phyloP scores from a whole-genome alignment of 768 basidiomycete species.

The Xerocomellus chrysenteron region DNA sequence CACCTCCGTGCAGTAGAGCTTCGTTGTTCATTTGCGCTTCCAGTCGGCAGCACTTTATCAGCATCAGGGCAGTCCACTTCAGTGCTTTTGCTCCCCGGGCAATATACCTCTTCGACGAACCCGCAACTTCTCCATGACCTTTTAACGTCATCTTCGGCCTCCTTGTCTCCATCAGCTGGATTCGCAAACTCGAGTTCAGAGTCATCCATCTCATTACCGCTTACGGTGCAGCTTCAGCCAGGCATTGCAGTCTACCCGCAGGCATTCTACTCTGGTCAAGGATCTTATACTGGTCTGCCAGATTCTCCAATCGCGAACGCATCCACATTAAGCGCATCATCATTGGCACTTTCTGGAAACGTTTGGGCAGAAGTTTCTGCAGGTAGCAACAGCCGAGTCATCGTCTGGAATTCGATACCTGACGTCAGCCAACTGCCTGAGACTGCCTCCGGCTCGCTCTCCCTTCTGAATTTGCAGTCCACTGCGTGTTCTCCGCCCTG shows the following conservation, averaged over 20 bases:
- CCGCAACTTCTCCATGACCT: slow-evolving; percentile 70
- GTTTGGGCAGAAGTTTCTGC: slow-evolving; percentile 66
- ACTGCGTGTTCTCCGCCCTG: slow-evolving; percentile 75
- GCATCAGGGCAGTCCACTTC: slow-evolving; percentile 50
- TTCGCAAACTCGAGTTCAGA: slow-evolving; percentile 55
- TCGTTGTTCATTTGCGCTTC: slow-evolving; percentile 11
- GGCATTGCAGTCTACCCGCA: slow-evolving; percentile 67
- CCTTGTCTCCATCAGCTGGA: slow-evolving; percentile 58
- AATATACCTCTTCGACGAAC: slow-evolving; percentile 69
- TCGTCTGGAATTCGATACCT: slow-evolving; percentile 79
- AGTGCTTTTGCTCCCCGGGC: slow-evolving; percentile 71
- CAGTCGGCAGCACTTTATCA: slow-evolving; percentile 72
- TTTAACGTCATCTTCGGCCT: slow-evolving; percentile 63
- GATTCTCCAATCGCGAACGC: slow-evolving; percentile 45
- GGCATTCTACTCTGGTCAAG: slow-evolving; percentile 63
- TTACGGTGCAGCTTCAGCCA: slow-evolving; percentile 63
- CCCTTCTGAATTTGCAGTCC: slow-evolving; percentile 70
- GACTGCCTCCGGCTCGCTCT: slow-evolving; percentile 46
- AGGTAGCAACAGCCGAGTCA: slow-evolving; percentile 54
- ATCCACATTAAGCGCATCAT: slow-evolving; percentile 51
- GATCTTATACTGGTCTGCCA: slow-evolving; percentile 59
- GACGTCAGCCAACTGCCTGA: slow-evolving; percentile 69
- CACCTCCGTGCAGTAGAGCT: not conserved
- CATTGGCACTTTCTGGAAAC: slow-evolving; percentile 67
- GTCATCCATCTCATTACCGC: slow-evolving; percentile 54